Evolutionary conservation across 2,329 filamentous ascomycete species (phyloP), one percentile per base, ranked within the genome.

Genomic region (Phialocephala sp.): DNA sequence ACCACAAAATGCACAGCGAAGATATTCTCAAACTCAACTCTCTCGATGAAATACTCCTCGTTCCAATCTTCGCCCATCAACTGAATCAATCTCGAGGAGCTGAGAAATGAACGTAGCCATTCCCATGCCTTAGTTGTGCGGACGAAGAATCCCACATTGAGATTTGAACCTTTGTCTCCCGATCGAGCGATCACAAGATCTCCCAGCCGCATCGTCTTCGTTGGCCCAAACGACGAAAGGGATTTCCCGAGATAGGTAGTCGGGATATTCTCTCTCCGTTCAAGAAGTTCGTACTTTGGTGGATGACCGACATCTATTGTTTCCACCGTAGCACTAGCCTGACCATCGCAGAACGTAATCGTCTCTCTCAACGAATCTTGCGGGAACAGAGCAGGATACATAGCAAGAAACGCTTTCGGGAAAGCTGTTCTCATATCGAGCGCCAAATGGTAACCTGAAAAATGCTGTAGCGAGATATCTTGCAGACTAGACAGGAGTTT

Each of bases 71-170:
- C 64, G 8, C 67, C 72, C 45, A 76, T 66, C 39, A 76, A 63
- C 59, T 73, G 59, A 32, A 66, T 66, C 63, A 75, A 62, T 64
- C 69, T 71, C 32, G 63, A 50, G 1, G 68, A 50, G 3, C 62
- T 71, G 18, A 75, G 68, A 55, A 74, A 66, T 20, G 62, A 64
- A 14, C 77, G 74, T 8, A 80, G 64, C 79, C 78, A 80, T 5
- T 78, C 73, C 67, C 75, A 82, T 65, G 79, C 79, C 37, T 79
- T 76, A 1, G 69, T 62, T 57, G 74, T 67, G 0, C 75, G 77
- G 6, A 81, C 79, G 67, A 79, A 84, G 67, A 80, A 74, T 6
- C 79, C 79, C 20, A 78, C 74, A 62, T 80, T 80, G 18, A 72
- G 71, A 66, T 80, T 75, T 0, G 74, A 72, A 0, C 73, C 77